These are phyloP conservation scores for Xerocomus brunneocitrinus DNA, from an alignment of 768 basidiomycete genomes.

Conservation along the genomic window DNA sequence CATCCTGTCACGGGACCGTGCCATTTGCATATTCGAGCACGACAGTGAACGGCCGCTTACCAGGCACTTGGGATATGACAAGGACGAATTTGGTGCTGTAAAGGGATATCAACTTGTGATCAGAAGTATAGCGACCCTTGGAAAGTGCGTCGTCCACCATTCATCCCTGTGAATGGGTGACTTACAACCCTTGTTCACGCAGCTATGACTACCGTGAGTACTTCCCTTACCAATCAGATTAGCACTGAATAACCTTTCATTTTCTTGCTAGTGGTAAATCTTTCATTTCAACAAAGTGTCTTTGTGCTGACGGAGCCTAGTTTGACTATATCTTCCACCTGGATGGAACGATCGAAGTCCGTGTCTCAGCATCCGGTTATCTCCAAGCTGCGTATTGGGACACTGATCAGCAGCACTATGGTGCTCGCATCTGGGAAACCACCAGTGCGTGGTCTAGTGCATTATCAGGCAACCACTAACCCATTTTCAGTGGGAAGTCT, in stretches of 20 bases:
- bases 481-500: conserved; percentile 50
- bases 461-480: neutral
- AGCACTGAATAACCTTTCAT: neutral
- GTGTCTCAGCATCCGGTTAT: conserved; percentile 64
- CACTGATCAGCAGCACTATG: conserved; percentile 44
- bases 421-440: conserved; percentile 49
- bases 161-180: neutral
- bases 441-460: conserved; percentile 39
- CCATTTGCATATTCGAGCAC: conserved; percentile 62
- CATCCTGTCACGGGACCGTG: conserved; percentile 42
- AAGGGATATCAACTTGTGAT: conserved; percentile 58
- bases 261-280: conserved; percentile 28
- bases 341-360: conserved; percentile 67
- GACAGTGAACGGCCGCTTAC: conserved; percentile 55
- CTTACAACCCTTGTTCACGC: conserved; percentile 1
- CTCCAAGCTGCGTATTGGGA: conserved; percentile 63
- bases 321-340: conserved; percentile 66
- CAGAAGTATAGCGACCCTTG: conserved; percentile 55
- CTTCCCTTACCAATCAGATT: neutral
- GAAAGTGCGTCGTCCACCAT: conserved; percentile 44
- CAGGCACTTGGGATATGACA: conserved; percentile 49
- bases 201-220: conserved; percentile 54
- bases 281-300: neutral
- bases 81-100: conserved; percentile 56
- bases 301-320: conserved; percentile 22